Percentiles rank a stretch among this genome's conserved stretches.
Evolutionary conservation across 1,284 basidiomycete species (phyloP).

Genomic region (Mycocalia duriaeana): DNA sequence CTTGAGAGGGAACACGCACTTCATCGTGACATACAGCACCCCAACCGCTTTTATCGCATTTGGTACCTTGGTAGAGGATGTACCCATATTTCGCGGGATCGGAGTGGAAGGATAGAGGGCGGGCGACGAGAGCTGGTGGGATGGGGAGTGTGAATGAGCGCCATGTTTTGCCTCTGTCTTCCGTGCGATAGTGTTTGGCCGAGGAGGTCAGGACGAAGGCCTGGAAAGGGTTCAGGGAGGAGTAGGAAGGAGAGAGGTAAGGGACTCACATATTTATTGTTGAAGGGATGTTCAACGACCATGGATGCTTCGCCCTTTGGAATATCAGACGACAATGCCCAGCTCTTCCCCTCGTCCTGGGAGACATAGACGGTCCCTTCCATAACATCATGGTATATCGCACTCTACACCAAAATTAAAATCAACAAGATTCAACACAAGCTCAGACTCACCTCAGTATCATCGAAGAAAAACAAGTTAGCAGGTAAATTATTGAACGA

Average conservation of each 20-base stretch:
- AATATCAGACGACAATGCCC: conserved; percentile 63
- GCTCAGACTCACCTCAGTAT: conserved; percentile 61
- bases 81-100: conserved; percentile 60
- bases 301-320: conserved; percentile 60
- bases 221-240: conserved; percentile 29
- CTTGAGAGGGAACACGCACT: conserved; percentile 34
- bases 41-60: conserved; percentile 63
- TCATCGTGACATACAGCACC: conserved; percentile 72
- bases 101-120: conserved; percentile 83
- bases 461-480: conserved; percentile 90
- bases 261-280: conserved; percentile 66
- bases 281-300: conserved; percentile 86
- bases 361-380: conserved; percentile 75
- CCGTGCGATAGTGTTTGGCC: conserved; percentile 78
- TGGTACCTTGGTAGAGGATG: conserved; percentile 82
- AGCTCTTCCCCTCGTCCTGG: conserved; percentile 85
- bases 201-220: conserved; percentile 78
- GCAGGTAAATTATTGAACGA: conserved; percentile 73
- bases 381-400: conserved; percentile 78
- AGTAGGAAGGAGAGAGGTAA: not conserved
- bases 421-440: not conserved
- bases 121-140: conserved; percentile 51
- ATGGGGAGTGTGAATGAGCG: conserved; percentile 69
- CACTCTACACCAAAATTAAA: conserved; percentile 28
- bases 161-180: conserved; percentile 84